Evolutionary conservation across 441 rosid genomes (phyloP).

Genomic region (Rhodomyrtus psidioides): DNA sequence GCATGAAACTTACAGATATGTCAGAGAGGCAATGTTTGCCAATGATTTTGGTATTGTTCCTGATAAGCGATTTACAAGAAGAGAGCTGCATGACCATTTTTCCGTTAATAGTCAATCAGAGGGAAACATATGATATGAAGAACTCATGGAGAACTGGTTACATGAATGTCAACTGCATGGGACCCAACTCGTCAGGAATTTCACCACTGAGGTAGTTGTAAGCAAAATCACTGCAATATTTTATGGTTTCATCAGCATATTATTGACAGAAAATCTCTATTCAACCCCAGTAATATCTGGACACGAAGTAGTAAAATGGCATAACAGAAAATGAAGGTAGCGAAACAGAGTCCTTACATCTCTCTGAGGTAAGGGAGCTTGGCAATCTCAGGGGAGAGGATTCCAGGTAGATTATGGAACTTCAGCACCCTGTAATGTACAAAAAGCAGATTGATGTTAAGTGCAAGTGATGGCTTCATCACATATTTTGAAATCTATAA

Average conservation of each 20-base stretch:
- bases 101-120: not conserved
- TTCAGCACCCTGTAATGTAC: slow-evolving; percentile 15
- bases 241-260: not conserved
- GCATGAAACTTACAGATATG: slow-evolving; percentile 31
- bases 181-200: slow-evolving; percentile 59
- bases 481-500: not conserved
- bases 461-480: not conserved
- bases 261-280: not conserved
- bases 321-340: not conserved
- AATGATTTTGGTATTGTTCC: slow-evolving; percentile 46
- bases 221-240: slow-evolving; percentile 47
- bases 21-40: slow-evolving; percentile 43
- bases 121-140: not conserved
- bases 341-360: slow-evolving; percentile 23
- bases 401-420: slow-evolving; percentile 35
- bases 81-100: slow-evolving; percentile 27
- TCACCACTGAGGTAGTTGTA: slow-evolving; percentile 54
- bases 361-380: slow-evolving; percentile 24
- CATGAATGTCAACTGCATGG: slow-evolving; percentile 32
- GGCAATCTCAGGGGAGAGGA: slow-evolving; percentile 36
- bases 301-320: not conserved
- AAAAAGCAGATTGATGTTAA: not conserved
- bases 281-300: not conserved
- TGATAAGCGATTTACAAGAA: slow-evolving; percentile 49
- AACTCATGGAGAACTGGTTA: slow-evolving; percentile 12